A percentile compares a stretch with the other conserved stretches of the same genome.
phyloP scores from a whole-genome alignment of 2,329 filamentous ascomycete genomes.

The Sphaerostilbella broomeana region DNA sequence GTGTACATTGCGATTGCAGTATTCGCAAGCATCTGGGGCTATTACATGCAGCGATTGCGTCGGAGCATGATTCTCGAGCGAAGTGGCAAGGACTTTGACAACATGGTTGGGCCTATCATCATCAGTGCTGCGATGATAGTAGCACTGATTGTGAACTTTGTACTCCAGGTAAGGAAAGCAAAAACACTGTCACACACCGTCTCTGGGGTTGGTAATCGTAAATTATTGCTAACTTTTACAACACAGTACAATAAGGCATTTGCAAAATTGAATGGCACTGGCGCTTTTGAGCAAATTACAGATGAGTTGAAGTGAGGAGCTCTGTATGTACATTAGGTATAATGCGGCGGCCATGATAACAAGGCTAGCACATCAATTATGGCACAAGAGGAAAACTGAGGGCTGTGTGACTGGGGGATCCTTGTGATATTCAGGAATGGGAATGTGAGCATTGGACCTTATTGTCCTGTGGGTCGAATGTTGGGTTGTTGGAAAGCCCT shows the following conservation, averaged over 20 bases:
- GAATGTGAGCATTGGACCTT: background rate
- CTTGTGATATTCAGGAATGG: background rate
- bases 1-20: conserved; percentile 75
- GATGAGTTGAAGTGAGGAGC: conserved; percentile 27
- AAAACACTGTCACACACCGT: too few relatives aligned
- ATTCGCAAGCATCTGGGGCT: conserved; percentile 84
- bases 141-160: conserved; percentile 81
- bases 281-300: conserved; percentile 11
- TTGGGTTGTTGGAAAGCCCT: too few relatives aligned
- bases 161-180: conserved; percentile 68
- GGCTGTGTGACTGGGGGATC: background rate
- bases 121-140: conserved; percentile 73
- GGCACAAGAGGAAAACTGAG: too few relatives aligned
- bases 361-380: too few relatives aligned
- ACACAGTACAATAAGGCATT: conserved; percentile 29
- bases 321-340: background rate
- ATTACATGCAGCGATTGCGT: conserved; percentile 69
- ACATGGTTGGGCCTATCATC: conserved; percentile 73
- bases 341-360: too few relatives aligned
- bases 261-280: conserved; percentile 21
- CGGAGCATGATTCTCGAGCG: conserved; percentile 73
- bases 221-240: conserved; percentile 10
- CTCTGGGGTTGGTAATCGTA: too few relatives aligned
- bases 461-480: background rate
- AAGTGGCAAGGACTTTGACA: conserved; percentile 91